Base-by-base conservation (phyloP, 1,284 basidiomycete species). In the Sphagnurus paluster region DNA sequence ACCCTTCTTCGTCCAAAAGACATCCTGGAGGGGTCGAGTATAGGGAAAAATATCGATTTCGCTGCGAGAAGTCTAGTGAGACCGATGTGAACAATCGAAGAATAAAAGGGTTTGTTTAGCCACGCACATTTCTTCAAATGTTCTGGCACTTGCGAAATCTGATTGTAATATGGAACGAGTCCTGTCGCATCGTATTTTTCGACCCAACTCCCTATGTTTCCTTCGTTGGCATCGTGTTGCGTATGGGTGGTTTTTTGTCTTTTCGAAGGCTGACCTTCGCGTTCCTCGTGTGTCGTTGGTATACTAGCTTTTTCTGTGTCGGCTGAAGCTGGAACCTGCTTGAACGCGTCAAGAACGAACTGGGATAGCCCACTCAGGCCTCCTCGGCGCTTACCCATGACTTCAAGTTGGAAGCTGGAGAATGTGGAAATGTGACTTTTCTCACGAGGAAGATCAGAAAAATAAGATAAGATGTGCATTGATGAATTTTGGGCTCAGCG, bases 1-100 rank as follows among this genome's bases (percentile, higher is more conserved):
- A 99, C 2, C 94, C 95, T 65, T 94, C 90, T 56, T 86, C 81
- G 54, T 94, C 90, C 2, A 93, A 67, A 8, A 91, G 68, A 57
- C 87, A 90, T 2, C 89, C 90, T 1, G 73, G 71, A 10, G 64
- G 62, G 39, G 81, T 66, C 40, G 87, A 82, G 60, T 94, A 97
- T 13, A 81, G 68, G 1, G 87, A 89, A 65, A 97, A 93, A 52
- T 84, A 84, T 2, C 90, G 79, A 43, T 82, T 76, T 23, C 94
- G 76, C 62, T 98, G 94, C 11, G 76, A 78, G 61, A 90, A 97
- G 64, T 97, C 93, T 97, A n/a, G n/a, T 38, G 10, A 38, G 5
- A 13, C 11, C 4, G n/a, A 28, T 20, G 19, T n/a, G n/a, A n/a
- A 30, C 13, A 10, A 39, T 10, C 10, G 4, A 28, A 13, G 25